Base-by-base conservation (phyloP, 2,329 filamentous ascomycete genomes). In the Teratosphaeria epicoccoides region DNA sequence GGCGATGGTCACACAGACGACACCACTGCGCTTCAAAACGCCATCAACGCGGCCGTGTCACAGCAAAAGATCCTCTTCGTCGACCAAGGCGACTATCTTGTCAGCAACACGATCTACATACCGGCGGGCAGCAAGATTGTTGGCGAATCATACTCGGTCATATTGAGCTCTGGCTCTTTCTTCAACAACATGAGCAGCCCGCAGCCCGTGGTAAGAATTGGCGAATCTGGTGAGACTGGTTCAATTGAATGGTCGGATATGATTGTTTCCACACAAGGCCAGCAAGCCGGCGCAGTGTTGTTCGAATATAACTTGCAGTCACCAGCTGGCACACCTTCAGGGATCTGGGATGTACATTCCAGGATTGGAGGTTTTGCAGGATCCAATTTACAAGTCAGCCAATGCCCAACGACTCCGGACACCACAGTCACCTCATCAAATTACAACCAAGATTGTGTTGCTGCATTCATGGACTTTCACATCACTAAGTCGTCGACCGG, bases 181-280 rank as follows among this genome's bases (percentile, higher is more conserved):
- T 85, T 83, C 62, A 71, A 75, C 50, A 73, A 81, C 58, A 75
- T 79, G 46, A 73, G 70, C 52, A 73, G 73, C 46, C 85, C 86
- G 0, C 71, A 79, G 29, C 78, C 82, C 0, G 80, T 89, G 0
- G 73, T 89, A 1, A 78, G 82, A 57, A 76, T 88, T n/a, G 85
- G 84, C 11, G 70, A 71, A 4, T 71, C 78, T 0, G 83, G 84
- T 2, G 79, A 88, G 23, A 66, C 66, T 9, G 87, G 87, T 5
- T 72, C 71, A 12, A 73, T 90, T 17, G 85, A 90, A 65, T 81
- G 83, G 73, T 81, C 78, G 4, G 86, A 90, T 63, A 80, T 86
- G 61, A 77, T 90, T 47, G 73, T 90, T 12, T 81, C 81, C 50
- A 87, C 84, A 0, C 75, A 80, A 52, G 86, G 85, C 1, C 70